Percentiles rank a stretch among this genome's conserved stretches.
Evolutionary conservation across 495 filamentous ascomycete species (phyloP).

Genomic region (Talaromyces proteolyticus): DNA sequence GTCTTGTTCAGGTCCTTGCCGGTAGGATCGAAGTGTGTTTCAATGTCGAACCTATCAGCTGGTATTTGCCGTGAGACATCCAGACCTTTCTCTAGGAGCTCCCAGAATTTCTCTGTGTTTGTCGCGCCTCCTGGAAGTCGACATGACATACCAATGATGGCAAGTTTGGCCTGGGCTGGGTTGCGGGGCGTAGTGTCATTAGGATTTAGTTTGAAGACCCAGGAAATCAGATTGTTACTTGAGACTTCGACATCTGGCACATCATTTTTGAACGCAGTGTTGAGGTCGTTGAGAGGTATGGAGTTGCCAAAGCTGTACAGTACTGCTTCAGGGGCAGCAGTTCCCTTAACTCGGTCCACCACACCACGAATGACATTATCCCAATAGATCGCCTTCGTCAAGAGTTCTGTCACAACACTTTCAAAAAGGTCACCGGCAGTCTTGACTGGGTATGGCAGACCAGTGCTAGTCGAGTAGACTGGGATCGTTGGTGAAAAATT

Average conservation of each 20-base stretch:
- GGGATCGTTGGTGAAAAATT: conserved; percentile 9
- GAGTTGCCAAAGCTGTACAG: conserved; percentile 6
- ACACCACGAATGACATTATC: conserved; percentile 19
- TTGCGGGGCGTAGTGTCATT: conserved; percentile 2
- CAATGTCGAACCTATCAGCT: conserved; percentile 34
- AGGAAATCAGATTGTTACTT: conserved; percentile 4
- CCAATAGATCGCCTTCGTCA: conserved; percentile 24
- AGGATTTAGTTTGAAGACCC: not conserved
- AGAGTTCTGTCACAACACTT: conserved; percentile 21
- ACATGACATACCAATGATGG: conserved; percentile 36
- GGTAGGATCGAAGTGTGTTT: conserved; percentile 33
- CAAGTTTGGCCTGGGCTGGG: conserved; percentile 25
- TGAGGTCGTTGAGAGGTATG: conserved; percentile 4
- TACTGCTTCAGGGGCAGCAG: not conserved
- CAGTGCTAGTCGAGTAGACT: conserved; percentile 14
- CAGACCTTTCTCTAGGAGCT: conserved; percentile 27
- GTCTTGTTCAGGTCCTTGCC: conserved; percentile 30
- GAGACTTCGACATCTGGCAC: not conserved
- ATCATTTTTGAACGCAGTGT: conserved; percentile 1
- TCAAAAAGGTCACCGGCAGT: conserved; percentile 23
- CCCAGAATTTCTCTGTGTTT: conserved; percentile 32
- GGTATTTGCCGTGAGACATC: conserved; percentile 33
- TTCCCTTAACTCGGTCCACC: not conserved
- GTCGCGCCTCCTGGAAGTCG: conserved; percentile 29
- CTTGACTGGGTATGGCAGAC: conserved; percentile 9